Conservation (phyloP, 208 protist genomes). For the Crithidia brevicula region DNA sequence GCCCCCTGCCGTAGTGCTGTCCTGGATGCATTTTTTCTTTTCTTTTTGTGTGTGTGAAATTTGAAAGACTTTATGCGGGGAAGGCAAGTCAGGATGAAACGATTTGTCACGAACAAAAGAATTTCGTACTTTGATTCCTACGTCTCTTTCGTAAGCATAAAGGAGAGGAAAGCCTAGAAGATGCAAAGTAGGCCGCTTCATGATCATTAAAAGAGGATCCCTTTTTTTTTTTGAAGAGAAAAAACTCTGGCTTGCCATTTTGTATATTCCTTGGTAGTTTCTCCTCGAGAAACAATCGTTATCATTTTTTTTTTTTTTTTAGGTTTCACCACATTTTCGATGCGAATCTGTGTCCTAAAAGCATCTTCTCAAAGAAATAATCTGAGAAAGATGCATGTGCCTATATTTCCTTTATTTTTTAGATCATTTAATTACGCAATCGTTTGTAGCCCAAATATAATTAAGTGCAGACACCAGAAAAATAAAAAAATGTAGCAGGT, state of each 20-base stretch:
- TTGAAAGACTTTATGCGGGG: no score
- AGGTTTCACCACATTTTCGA: no score
- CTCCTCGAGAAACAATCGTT: conserved; percentile 10
- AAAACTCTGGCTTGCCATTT: no score
- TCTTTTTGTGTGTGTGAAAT: no score
- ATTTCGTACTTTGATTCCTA: no score
- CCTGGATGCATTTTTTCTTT: conserved; percentile 46
- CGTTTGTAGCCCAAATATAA: no score
- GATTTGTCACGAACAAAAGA: no score
- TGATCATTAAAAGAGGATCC: background rate
- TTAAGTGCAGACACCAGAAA: no score
- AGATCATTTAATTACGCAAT: background rate
- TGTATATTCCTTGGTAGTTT: no score
- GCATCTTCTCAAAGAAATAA: no score
- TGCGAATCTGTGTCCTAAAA: no score
- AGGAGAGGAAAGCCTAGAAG: background rate
- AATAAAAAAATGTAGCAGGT: no score
- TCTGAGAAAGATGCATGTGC: background rate
- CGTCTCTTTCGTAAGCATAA: background rate
- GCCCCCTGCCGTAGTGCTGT: conserved; percentile 27
- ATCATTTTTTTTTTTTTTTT: conserved; percentile 4
- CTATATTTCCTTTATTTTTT: background rate
- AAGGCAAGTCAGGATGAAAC: background rate
- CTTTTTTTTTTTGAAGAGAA: conserved; percentile 2
- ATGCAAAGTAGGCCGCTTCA: background rate